Base-by-base conservation (phyloP, 164 flowering plant species). In the Chloranthus sessilifolius region DNA sequence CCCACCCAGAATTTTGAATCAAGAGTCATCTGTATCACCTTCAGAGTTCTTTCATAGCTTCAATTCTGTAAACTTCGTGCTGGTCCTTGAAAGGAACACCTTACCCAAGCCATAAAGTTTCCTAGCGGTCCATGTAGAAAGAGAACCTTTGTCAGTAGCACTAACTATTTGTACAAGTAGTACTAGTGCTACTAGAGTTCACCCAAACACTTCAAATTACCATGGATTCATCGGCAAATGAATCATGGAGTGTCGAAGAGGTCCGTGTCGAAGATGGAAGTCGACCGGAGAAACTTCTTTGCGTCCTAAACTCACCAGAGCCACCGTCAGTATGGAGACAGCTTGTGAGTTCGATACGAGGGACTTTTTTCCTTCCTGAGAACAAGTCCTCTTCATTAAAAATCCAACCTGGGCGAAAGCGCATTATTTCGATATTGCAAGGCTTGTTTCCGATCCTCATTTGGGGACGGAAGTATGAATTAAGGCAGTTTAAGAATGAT, bases 391-490 rank as follows among this genome's bases (percentile, higher is more conserved):
- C 62, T 29, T 55, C 62, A 5, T 51, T 63, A 1, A 39, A 35
- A 19, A 37, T 52, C 36, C 30, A 69, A 34, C 56, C 54, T 14
- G 15, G 7, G 17, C 12, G 29, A 0, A 59, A 28, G 21, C 20
- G 28, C 2, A 54, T 54, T 3, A 1, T 68, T 15, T 55, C 70
- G 2, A 38, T 71, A 60, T 54, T 83, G 46, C 52, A 64, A 41
- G 65, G 64, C 2, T 20, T 83, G 14, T 83, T 86, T 55, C 95
- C 95, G 2, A 76, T 86, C 44, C 83, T 83, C n/a, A 52, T 41
- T 22, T 83, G 86, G 91, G 81, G 76, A 34, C 63, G 77, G 12
- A 66, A 53, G 28, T 86, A 86, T 61, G 75, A 68, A n/a, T 59
- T 50, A 3, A 21, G 70, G 4, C 73, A 65, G 56, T 79, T 86